Conservation (phyloP, 2,329 filamentous ascomycete genomes). For the Colletotrichum lini region DNA sequence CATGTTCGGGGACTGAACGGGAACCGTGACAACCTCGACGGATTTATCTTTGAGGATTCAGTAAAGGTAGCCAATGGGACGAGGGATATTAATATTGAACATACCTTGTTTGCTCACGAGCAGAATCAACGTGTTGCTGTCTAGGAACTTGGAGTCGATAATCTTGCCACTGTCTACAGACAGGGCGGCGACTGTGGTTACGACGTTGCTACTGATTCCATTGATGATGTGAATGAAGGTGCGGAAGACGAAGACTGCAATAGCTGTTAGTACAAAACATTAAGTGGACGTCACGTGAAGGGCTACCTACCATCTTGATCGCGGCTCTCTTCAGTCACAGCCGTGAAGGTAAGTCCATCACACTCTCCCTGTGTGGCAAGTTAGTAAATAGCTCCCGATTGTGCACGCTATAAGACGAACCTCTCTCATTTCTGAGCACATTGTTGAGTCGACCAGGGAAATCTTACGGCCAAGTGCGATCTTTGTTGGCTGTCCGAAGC, state of each 20-base stretch:
- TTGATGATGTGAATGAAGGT: conserved; percentile 67
- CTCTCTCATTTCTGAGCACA: conserved; percentile 58
- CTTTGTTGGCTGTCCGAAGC: conserved; percentile 71
- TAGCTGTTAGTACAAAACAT: conserved; percentile 46
- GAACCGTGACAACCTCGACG: conserved; percentile 52
- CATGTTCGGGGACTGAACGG: conserved; percentile 54
- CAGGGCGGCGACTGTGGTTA: conserved; percentile 57
- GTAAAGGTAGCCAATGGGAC: background rate
- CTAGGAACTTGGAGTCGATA: conserved; percentile 77
- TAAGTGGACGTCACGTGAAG: background rate
- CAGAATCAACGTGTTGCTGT: conserved; percentile 72
- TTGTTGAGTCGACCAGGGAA: conserved; percentile 70
- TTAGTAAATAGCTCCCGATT: conserved; percentile 2
- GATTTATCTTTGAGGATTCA: conserved; percentile 45
- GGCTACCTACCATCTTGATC: conserved; percentile 54
- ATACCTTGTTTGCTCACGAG: conserved; percentile 64
- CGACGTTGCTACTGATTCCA: conserved; percentile 67
- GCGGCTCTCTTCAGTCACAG: conserved; percentile 56
- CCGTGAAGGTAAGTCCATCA: conserved; percentile 56
- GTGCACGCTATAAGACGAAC: conserved; percentile 48
- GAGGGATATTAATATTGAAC: conserved; percentile 15
- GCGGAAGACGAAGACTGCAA: conserved; percentile 69
- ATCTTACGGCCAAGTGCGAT: conserved; percentile 61
- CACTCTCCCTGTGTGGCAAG: conserved; percentile 49
- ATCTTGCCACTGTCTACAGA: conserved; percentile 61